Evolutionary conservation across 148 eudicot genomes (phyloP).

Genomic region (Fagopyrum tataricum): DNA sequence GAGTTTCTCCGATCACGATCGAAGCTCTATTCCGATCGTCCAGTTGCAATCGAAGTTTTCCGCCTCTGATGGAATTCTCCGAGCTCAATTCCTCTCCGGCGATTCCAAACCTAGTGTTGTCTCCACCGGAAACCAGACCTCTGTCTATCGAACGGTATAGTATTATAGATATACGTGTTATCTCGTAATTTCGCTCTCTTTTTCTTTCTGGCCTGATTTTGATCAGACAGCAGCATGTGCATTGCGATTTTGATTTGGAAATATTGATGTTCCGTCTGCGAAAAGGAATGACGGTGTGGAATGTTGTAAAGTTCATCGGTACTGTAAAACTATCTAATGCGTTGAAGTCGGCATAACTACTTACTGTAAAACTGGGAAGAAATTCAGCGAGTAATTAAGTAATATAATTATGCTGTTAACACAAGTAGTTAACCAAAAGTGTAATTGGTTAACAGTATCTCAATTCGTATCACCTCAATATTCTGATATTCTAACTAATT

Average conservation of each 20-base stretch:
- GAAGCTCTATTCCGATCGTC: background rate
- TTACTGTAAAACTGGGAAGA: no score
- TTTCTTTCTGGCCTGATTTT: background rate
- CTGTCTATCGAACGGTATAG: constrained; percentile 5
- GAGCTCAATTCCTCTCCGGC: constrained; percentile 9
- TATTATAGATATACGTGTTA: background rate
- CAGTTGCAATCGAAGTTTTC: background rate
- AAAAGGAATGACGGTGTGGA: no score
- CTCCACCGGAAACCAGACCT: background rate
- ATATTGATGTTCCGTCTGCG: background rate
- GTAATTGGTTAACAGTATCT: no score
- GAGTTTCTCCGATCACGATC: background rate
- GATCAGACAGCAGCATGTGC: background rate
- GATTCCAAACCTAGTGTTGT: background rate
- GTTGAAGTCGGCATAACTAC: no score
- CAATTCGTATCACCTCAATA: no score
- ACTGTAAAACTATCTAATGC: no score
- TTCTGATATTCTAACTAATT: no score
- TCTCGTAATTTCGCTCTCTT: background rate
- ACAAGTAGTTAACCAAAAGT: no score
- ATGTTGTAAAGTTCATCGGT: no score
- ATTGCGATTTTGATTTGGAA: background rate
- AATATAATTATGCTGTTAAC: no score
- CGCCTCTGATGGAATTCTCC: constrained; percentile 1
- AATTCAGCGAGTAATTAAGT: no score